phyloP scores from a whole-genome alignment of 2,329 filamentous ascomycete species.

The Apiospora arundinis region DNA sequence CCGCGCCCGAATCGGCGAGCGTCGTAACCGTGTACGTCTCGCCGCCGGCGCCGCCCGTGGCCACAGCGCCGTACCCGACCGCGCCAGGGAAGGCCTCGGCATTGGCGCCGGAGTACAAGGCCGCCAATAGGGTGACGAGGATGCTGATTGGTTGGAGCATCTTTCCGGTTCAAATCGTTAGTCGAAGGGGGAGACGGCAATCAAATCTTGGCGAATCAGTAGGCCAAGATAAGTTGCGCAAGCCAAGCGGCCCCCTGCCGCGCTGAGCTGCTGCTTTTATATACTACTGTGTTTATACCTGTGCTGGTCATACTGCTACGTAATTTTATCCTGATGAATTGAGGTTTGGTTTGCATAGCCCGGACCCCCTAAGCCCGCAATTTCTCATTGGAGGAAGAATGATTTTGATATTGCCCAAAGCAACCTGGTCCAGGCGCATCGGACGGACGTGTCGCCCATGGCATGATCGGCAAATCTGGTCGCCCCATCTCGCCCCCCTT shows the following conservation, averaged over 20 bases:
- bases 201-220: neutral
- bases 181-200: neutral
- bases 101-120: neutral
- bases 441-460: neutral
- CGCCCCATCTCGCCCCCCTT: neutral
- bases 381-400: constrained; percentile 11
- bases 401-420: neutral
- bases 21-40: constrained; percentile 52
- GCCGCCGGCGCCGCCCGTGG: constrained; percentile 51
- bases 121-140: neutral
- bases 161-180: neutral
- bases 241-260: neutral
- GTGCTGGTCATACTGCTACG: neutral
- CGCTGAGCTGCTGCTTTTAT: neutral
- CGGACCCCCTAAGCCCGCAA: neutral
- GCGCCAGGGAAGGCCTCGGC: constrained; percentile 51
- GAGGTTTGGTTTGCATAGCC: neutral
- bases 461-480: neutral
- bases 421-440: neutral
- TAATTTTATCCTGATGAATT: neutral
- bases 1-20: constrained; percentile 50
- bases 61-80: constrained; percentile 52
- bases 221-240: constrained; percentile 7
- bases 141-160: neutral
- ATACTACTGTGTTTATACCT: neutral